Percentiles rank a stretch among this genome's conserved stretches.
Conservation (phyloP, 345 rosid species). For the Populus alba region DNA sequence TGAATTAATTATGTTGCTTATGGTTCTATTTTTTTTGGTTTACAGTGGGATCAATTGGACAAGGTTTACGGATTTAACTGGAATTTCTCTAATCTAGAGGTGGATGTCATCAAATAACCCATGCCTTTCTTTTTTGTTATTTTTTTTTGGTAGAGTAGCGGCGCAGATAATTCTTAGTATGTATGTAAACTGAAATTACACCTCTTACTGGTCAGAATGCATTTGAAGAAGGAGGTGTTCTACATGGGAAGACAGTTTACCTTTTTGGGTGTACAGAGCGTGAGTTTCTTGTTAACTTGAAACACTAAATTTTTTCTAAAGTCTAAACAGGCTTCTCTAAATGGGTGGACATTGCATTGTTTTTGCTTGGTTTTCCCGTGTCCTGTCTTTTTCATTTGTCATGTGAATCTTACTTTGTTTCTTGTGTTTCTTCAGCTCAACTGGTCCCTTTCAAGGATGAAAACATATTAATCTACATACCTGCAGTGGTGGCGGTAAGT, state of each 20-base stretch:
- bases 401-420: background rate
- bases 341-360: background rate
- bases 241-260: conserved; percentile 69
- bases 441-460: conserved; percentile 57
- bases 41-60: conserved; percentile 95
- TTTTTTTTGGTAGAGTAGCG: background rate
- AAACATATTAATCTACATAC: conserved; percentile 55
- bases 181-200: conserved; percentile 6
- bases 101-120: conserved; percentile 35
- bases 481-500: conserved; percentile 90
- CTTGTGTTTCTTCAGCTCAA: conserved; percentile 65
- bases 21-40: conserved; percentile 1
- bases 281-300: conserved; percentile 38
- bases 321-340: background rate
- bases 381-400: background rate
- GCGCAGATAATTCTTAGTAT: background rate
- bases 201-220: conserved; percentile 50
- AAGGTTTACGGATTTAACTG: conserved; percentile 63
- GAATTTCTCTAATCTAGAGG: conserved; percentile 88
- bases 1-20: conserved; percentile 11
- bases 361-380: background rate
- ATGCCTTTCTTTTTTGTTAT: background rate
- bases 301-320: background rate
- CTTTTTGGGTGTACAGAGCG: conserved; percentile 93
- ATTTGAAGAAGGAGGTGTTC: conserved; percentile 83